Evolutionary conservation across 441 rosid species (phyloP).

Genomic region (Adansonia grandidieri): DNA sequence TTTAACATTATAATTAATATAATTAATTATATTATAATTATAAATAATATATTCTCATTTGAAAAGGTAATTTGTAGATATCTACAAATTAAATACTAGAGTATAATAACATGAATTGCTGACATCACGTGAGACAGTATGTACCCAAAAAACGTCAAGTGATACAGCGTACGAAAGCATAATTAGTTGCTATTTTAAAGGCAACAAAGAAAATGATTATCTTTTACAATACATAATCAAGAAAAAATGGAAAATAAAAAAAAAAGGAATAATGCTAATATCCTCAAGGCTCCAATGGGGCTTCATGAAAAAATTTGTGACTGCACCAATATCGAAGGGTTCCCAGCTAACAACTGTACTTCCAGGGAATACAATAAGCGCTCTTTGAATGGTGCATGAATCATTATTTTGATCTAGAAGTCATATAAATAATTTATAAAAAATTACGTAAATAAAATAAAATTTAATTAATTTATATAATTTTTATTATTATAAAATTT

Average conservation of each 20-base stretch:
- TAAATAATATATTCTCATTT: too few relatives aligned
- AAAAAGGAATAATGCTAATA: neutral
- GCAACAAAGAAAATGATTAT: neutral
- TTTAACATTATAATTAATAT: too few relatives aligned
- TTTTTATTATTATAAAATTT: too few relatives aligned
- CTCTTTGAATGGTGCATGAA: slow-evolving; percentile 27
- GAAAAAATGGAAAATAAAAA: neutral
- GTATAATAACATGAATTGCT: neutral
- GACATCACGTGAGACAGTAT: too few relatives aligned
- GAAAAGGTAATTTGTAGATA: too few relatives aligned
- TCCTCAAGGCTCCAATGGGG: neutral
- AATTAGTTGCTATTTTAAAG: neutral
- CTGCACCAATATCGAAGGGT: slow-evolving; percentile 30
- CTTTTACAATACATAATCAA: neutral
- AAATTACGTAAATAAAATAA: too few relatives aligned
- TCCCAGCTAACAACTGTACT: slow-evolving; percentile 33
- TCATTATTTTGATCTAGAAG: slow-evolving; percentile 20
- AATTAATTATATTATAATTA: too few relatives aligned
- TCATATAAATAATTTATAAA: neutral
- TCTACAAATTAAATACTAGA: too few relatives aligned
- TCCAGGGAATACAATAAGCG: slow-evolving; percentile 30
- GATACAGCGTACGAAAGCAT: neutral
- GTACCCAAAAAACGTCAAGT: too few relatives aligned
- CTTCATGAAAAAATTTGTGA: neutral
- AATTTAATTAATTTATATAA: too few relatives aligned